Evolutionary conservation across 2,329 filamentous ascomycete species (phyloP).

Genomic region (Scedosporium boydii): DNA sequence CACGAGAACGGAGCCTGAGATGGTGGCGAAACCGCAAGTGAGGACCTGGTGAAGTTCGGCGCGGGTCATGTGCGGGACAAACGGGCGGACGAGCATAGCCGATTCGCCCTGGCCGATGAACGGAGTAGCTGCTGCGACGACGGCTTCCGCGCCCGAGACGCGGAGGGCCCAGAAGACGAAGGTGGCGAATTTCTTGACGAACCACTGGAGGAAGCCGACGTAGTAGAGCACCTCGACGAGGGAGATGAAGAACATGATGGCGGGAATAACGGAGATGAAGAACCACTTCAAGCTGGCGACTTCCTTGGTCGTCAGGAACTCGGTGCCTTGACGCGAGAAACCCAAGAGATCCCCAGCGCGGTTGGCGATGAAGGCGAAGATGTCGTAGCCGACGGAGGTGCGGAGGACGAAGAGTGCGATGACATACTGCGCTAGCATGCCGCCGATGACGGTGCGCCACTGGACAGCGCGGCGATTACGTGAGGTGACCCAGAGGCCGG

Average conservation of each 20-base stretch:
- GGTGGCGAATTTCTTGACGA: constrained; percentile 73
- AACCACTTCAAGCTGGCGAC: constrained; percentile 54
- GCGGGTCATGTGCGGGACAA: constrained; percentile 73
- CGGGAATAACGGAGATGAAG: constrained; percentile 69
- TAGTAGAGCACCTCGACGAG: constrained; percentile 84
- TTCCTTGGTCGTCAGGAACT: constrained; percentile 46
- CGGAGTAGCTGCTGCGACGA: constrained; percentile 83
- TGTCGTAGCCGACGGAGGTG: constrained; percentile 72
- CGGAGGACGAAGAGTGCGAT: constrained; percentile 82
- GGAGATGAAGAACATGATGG: constrained; percentile 93
- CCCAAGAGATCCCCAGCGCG: constrained; percentile 66
- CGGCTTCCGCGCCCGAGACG: constrained; percentile 86
- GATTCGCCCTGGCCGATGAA: constrained; percentile 94
- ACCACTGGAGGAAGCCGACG: constrained; percentile 77
- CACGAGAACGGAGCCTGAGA: constrained; percentile 77
- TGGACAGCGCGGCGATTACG: constrained; percentile 52
- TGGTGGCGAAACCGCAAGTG: constrained; percentile 87
- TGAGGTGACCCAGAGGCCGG: constrained; percentile 60
- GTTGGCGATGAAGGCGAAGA: constrained; percentile 79
- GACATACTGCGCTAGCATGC: constrained; percentile 82
- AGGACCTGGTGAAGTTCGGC: constrained; percentile 89
- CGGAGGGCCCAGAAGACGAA: constrained; percentile 89
- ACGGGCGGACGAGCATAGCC: constrained; percentile 83
- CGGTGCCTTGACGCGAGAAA: constrained; percentile 64
- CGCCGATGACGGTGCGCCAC: constrained; percentile 77